These are phyloP conservation scores for Paramecium primaurelia DNA, from an alignment of 73 alveolate genomes.

Conservation along the genomic window DNA sequence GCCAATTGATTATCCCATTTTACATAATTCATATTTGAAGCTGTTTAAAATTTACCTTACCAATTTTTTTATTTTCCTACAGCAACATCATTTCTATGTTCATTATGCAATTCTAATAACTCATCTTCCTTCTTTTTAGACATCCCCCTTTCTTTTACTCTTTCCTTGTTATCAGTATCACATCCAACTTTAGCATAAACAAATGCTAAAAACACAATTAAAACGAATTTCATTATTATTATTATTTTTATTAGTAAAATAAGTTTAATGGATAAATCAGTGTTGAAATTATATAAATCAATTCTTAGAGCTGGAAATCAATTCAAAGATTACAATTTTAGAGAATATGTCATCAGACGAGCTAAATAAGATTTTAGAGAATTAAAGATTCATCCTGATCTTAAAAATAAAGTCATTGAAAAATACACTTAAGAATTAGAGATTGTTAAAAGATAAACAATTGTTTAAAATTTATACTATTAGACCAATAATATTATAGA, in stretches of 20 bases:
- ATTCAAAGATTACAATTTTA: neutral
- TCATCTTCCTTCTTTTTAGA: constrained; percentile 1
- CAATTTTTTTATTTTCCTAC: constrained; percentile 6
- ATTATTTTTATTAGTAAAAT: neutral
- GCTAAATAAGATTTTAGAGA: neutral
- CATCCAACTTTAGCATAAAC: neutral
- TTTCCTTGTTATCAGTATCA: constrained; percentile 6
- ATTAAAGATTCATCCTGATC: neutral
- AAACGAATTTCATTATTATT: constrained; percentile 4
- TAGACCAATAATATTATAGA: neutral
- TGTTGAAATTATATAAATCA: neutral
- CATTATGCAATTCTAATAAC: neutral
- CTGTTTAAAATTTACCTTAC: neutral
- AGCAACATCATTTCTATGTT: constrained; percentile 32
- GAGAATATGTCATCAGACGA: neutral
- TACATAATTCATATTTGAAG: constrained; percentile 15
- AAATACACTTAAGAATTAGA: neutral
- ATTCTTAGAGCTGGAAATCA: neutral
- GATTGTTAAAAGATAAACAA: neutral
- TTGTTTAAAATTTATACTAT: neutral
- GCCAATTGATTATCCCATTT: neutral
- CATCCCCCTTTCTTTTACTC: neutral
- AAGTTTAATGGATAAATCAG: neutral
- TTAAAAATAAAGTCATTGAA: neutral
- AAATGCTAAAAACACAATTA: neutral